Evolutionary conservation across 164 flowering plant genomes (phyloP).

Genomic region (Chimonanthus salicifolius): DNA sequence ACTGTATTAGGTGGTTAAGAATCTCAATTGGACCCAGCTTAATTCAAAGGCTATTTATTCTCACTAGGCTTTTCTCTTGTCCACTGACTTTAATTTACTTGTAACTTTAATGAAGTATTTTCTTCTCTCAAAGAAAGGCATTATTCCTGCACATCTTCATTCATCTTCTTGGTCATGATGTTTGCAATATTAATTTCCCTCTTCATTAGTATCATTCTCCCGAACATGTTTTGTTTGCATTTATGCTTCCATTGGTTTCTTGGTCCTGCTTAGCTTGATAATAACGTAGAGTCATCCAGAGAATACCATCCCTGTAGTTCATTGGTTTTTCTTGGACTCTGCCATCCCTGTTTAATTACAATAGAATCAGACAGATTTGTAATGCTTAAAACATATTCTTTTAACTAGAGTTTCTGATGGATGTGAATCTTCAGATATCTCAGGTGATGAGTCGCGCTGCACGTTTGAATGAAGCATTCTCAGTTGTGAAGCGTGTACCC

Average conservation of each 20-base stretch:
- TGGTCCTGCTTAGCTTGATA: too few species aligned
- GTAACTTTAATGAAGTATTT: background rate
- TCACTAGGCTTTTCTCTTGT: background rate
- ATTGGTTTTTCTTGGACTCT: background rate
- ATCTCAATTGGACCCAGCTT: too few species aligned
- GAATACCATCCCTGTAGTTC: background rate
- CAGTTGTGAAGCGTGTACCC: constrained; percentile 80
- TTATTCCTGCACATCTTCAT: too few species aligned
- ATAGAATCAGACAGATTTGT: background rate
- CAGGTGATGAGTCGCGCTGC: constrained; percentile 77
- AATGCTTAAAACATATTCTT: background rate
- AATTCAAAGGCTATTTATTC: too few species aligned
- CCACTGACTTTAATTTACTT: background rate
- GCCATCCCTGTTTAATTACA: background rate
- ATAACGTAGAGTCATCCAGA: too few species aligned
- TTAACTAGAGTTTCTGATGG: constrained; percentile 4
- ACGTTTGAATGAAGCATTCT: constrained; percentile 89
- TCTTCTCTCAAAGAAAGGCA: too few species aligned
- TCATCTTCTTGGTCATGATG: too few species aligned
- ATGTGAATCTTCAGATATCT: constrained; percentile 58
- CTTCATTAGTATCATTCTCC: too few species aligned
- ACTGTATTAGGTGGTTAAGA: too few species aligned
- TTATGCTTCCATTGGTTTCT: too few species aligned
- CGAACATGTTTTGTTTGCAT: too few species aligned
- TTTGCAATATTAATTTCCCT: too few species aligned